phyloP scores from a whole-genome alignment of 805 yeast species.

The Candida odintsovae region DNA sequence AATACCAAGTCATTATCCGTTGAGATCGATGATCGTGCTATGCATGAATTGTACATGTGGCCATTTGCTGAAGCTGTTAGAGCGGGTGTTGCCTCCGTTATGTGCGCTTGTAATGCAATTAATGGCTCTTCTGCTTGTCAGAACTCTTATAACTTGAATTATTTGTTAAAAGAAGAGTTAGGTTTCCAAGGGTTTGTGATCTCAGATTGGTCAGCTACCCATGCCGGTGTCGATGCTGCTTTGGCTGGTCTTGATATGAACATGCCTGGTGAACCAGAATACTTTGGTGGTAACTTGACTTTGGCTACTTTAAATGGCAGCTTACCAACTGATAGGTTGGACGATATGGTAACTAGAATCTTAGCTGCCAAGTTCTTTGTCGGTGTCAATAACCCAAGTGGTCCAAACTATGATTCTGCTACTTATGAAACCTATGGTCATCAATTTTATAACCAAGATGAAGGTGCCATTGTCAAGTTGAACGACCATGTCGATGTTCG shows the following conservation, averaged over 20 bases:
- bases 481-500: conserved; percentile 47
- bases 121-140: conserved; percentile 52
- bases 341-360: conserved; percentile 42
- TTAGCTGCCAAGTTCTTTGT: conserved; percentile 38
- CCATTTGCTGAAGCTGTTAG: conserved; percentile 54
- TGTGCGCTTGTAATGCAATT: conserved; percentile 55
- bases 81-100: conserved; percentile 42
- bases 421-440: conserved; percentile 36
- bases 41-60: conserved; percentile 51
- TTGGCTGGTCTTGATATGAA: conserved; percentile 53
- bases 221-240: conserved; percentile 37
- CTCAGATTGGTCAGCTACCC: conserved; percentile 57
- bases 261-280: conserved; percentile 55
- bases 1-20: conserved; percentile 39
- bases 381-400: conserved; percentile 38
- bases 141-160: conserved; percentile 33
- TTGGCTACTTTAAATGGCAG: conserved; percentile 36
- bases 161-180: conserved; percentile 47
- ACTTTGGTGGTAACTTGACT: conserved; percentile 38
- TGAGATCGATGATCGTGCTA: conserved; percentile 47
- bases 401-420: conserved; percentile 23
- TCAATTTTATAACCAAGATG: conserved; percentile 31
- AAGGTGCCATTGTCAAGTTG: conserved; percentile 32
- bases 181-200: conserved; percentile 44
- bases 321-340: conserved; percentile 35